These are phyloP conservation scores for Chaetomium olivaceum DNA, from an alignment of 2,329 filamentous ascomycete genomes.

Conservation along the genomic window DNA sequence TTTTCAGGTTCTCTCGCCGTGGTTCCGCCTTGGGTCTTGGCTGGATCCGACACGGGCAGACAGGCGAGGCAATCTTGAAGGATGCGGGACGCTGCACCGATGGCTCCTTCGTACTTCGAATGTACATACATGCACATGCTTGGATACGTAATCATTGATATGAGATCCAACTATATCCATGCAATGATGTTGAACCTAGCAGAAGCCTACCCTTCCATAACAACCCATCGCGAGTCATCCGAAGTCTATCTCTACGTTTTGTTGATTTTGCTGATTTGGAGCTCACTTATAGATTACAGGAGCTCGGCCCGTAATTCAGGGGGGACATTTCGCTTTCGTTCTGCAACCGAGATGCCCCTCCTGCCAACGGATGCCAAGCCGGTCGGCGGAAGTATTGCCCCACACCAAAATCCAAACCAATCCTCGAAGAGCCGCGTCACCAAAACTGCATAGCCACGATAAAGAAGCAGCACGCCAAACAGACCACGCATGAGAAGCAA, in stretches of 20 bases:
- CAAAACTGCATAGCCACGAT: constrained; percentile 1
- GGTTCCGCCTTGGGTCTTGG: neutral
- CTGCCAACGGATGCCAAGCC: neutral
- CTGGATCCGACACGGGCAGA: too few relatives aligned
- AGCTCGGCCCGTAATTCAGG: neutral
- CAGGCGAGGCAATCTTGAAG: neutral
- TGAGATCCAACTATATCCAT: neutral
- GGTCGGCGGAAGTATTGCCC: neutral
- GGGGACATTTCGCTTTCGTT: neutral
- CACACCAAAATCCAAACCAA: neutral
- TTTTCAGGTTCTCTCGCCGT: neutral
- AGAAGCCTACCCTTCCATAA: neutral
- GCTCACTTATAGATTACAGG: too few relatives aligned
- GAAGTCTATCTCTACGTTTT: neutral
- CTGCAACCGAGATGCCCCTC: neutral
- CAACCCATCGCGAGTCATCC: neutral
- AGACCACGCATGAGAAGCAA: neutral
- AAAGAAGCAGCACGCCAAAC: neutral
- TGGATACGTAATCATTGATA: too few relatives aligned
- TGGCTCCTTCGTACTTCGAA: neutral
- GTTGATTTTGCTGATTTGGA: neutral
- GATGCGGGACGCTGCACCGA: neutral
- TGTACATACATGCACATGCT: too few relatives aligned
- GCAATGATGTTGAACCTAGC: too few relatives aligned
- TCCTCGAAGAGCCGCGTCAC: neutral